Conservation (phyloP, 441 rosid genomes). For the Euphorbia corollata region DNA sequence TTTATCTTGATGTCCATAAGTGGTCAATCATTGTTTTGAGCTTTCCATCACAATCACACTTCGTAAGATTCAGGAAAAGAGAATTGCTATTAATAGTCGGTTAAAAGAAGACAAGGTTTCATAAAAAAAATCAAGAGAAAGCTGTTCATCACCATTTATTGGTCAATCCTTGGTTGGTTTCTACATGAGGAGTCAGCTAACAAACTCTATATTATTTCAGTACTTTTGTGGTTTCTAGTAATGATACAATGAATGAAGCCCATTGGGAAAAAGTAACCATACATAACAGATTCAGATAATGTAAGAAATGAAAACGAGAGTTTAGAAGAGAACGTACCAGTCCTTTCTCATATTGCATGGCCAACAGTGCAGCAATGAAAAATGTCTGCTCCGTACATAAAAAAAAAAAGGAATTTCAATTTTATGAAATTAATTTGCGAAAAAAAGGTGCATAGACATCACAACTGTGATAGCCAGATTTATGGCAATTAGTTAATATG, state of each 20-base stretch:
- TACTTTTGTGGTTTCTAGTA: not conserved
- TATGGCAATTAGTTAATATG: not conserved
- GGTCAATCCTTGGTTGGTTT: not conserved
- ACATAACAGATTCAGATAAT: not conserved
- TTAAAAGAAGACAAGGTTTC: not conserved
- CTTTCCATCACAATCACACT: not conserved
- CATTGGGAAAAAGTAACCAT: not conserved
- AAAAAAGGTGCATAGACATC: not conserved
- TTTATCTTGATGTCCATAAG: not conserved
- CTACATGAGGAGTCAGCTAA: not conserved
- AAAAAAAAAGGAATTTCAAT: conserved; percentile 12
- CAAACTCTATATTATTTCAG: not conserved
- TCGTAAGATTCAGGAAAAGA: not conserved
- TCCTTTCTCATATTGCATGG: conserved; percentile 93
- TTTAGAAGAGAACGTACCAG: conserved; percentile 55
- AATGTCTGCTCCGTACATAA: conserved; percentile 57
- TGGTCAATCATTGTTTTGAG: not conserved
- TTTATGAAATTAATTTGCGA: conserved; percentile 4
- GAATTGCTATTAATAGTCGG: not conserved
- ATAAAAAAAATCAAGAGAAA: not conserved
- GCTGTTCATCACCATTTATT: not conserved
- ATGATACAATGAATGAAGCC: not conserved
- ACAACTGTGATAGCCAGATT: not conserved
- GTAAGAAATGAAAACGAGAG: conserved; percentile 10
- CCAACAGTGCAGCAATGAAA: conserved; percentile 90